phyloP scores from a whole-genome alignment of 768 basidiomycete genomes.

The Lactifluus pinguis region DNA sequence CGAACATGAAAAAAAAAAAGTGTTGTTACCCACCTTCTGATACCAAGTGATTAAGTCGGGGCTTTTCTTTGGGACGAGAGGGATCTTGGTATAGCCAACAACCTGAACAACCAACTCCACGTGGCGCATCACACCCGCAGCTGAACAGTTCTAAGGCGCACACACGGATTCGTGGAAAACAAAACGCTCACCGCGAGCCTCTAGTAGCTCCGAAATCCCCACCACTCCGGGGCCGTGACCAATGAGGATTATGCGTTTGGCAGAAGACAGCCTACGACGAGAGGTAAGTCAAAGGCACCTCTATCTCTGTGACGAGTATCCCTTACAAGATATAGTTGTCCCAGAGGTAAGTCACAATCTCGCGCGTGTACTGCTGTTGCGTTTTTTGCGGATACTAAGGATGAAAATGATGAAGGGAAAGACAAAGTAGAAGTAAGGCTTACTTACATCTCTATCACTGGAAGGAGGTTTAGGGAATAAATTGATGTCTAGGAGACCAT shows the following conservation, averaged over 20 bases:
- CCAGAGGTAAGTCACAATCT: conserved; percentile 82
- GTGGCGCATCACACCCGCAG: conserved; percentile 42
- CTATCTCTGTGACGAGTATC: neutral
- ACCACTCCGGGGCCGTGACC: conserved; percentile 83
- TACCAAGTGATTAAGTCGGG: conserved; percentile 47
- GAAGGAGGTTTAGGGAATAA: conserved; percentile 45
- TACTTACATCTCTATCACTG: conserved; percentile 18
- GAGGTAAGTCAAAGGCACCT: neutral
- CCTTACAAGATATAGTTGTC: conserved; percentile 87
- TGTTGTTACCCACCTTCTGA: conserved; percentile 38
- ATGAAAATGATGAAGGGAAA: neutral
- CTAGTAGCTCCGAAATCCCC: conserved; percentile 65
- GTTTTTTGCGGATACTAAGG: conserved; percentile 19
- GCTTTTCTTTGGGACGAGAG: conserved; percentile 17
- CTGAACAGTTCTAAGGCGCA: conserved; percentile 23
- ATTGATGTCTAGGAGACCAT: conserved; percentile 80
- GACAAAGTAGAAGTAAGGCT: neutral
- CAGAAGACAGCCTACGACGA: conserved; percentile 53
- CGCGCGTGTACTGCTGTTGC: conserved; percentile 33
- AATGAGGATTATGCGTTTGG: conserved; percentile 67
- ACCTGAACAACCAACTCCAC: conserved; percentile 18
- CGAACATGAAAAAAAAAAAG: neutral
- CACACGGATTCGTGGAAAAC: neutral
- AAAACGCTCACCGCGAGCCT: conserved; percentile 48
- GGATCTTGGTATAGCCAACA: conserved; percentile 17